Conservation (phyloP, 192 early-diverging fungal species). For the Umbelopsis vinacea region DNA sequence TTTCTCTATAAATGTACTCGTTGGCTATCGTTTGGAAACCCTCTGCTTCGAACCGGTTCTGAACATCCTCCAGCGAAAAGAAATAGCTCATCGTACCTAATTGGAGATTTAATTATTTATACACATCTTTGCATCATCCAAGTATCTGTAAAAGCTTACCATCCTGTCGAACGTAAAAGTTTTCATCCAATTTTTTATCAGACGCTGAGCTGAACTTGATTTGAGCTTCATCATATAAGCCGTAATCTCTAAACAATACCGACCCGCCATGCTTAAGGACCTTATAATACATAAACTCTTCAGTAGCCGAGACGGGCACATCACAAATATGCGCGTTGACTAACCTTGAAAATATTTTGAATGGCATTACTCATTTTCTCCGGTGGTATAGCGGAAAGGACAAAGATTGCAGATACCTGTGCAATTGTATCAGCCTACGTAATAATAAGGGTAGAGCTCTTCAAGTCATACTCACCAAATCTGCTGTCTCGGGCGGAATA, state of each 20-base stretch:
- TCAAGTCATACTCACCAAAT: slow-evolving; percentile 61
- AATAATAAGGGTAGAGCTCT: neutral
- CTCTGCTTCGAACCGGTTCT: slow-evolving; percentile 63
- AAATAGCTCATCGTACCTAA: slow-evolving; percentile 89
- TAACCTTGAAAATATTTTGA: slow-evolving; percentile 75
- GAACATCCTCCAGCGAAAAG: slow-evolving; percentile 72
- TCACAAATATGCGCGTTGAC: neutral
- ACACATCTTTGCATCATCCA: neutral
- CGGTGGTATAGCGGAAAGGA: slow-evolving; percentile 93
- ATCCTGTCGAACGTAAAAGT: slow-evolving; percentile 97
- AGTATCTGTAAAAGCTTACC: slow-evolving; percentile 32
- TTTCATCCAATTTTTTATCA: slow-evolving; percentile 85
- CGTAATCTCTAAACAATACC: slow-evolving; percentile 97
- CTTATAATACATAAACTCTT: neutral
- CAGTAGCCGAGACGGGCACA: neutral
- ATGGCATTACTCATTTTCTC: slow-evolving; percentile 79
- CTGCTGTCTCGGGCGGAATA: slow-evolving; percentile 79
- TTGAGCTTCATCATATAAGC: slow-evolving; percentile 94
- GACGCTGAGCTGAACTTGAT: slow-evolving; percentile 76
- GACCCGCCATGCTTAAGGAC: slow-evolving; percentile 84
- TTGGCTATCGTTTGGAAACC: slow-evolving; percentile 61
- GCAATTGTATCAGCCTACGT: neutral
- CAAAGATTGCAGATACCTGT: slow-evolving; percentile 84
- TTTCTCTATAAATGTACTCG: slow-evolving; percentile 71
- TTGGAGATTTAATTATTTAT: neutral